Evolutionary conservation across 495 filamentous ascomycete genomes (phyloP).

Genomic region (Xylaria flabelliformis): DNA sequence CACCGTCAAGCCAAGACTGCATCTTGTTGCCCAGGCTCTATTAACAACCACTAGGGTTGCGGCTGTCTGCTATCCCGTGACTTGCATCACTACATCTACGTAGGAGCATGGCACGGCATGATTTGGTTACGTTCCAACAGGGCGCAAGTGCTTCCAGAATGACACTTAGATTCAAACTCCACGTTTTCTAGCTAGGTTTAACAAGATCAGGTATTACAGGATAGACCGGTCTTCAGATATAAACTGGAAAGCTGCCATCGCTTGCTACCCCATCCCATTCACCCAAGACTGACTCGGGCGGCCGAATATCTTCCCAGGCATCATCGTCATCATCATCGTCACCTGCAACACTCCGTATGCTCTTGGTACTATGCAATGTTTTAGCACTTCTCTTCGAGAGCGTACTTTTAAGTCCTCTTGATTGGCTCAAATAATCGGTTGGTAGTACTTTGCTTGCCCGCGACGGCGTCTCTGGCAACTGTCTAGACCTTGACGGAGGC

Average conservation of each 20-base stretch:
- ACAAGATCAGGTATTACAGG: slow-evolving; percentile 9
- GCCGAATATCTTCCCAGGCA: slow-evolving; percentile 40
- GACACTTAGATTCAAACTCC: slow-evolving; percentile 4
- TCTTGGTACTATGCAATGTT: slow-evolving; percentile 32
- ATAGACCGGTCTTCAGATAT: slow-evolving; percentile 32
- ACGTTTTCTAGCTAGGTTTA: slow-evolving; percentile 11
- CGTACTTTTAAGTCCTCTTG: slow-evolving; percentile 14
- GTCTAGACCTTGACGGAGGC: slow-evolving; percentile 25
- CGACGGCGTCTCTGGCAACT: slow-evolving; percentile 34
- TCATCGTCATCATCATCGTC: slow-evolving; percentile 38
- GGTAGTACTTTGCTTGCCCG: slow-evolving; percentile 25
- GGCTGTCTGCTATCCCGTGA: slow-evolving; percentile 14
- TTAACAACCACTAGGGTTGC: neutral
- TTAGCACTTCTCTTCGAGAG: slow-evolving; percentile 31
- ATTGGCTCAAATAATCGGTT: slow-evolving; percentile 27
- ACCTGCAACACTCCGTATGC: slow-evolving; percentile 31
- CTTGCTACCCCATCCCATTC: slow-evolving; percentile 36
- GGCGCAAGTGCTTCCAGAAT: slow-evolving; percentile 8
- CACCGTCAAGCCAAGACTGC: neutral
- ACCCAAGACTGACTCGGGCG: slow-evolving; percentile 33
- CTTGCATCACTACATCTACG: slow-evolving; percentile 2
- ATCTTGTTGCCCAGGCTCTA: slow-evolving; percentile 3
- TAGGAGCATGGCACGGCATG: neutral
- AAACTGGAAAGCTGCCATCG: slow-evolving; percentile 40
- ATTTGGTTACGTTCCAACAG: neutral